Evolutionary conservation across 176 grass and related monocot genomes (phyloP).

Genomic region (Oryza meridionalis): DNA sequence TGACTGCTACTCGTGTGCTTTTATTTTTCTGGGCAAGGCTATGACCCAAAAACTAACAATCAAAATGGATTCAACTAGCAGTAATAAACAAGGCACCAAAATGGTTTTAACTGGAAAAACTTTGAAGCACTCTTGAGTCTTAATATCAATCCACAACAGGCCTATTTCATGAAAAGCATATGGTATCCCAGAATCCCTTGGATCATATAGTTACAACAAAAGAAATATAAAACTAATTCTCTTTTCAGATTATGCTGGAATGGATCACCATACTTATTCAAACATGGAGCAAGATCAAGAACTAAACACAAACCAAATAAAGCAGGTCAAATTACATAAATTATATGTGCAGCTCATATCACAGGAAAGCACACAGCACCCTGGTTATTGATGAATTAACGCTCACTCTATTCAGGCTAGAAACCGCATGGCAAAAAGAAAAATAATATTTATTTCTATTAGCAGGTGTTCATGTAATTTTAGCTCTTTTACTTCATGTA

Average conservation of each 20-base stretch:
- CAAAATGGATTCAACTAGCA: not conserved
- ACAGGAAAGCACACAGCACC: not conserved
- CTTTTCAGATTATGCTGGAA: not conserved
- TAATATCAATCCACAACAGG: not conserved
- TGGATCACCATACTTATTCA: not conserved
- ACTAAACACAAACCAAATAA: not conserved
- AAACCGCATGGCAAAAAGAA: not conserved
- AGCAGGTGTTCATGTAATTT: slow-evolving; percentile 15
- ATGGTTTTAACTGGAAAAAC: not conserved
- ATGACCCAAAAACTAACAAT: not conserved
- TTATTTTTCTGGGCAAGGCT: slow-evolving; percentile 3
- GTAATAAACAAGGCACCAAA: not conserved
- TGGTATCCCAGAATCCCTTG: not conserved
- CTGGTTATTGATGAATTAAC: not conserved
- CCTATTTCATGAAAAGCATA: not conserved
- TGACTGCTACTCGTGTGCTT: not conserved
- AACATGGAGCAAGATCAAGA: not conserved
- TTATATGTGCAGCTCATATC: not conserved
- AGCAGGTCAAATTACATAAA: not conserved
- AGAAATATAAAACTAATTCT: not conserved
- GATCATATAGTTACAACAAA: not conserved
- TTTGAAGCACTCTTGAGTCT: not conserved
- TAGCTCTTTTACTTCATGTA: not conserved
- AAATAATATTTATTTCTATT: not conserved
- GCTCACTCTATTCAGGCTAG: not conserved